Evolutionary conservation across 805 yeast genomes (phyloP), one percentile per base, ranked within the genome.

Genomic region (Schwanniomyces occidentalis): DNA sequence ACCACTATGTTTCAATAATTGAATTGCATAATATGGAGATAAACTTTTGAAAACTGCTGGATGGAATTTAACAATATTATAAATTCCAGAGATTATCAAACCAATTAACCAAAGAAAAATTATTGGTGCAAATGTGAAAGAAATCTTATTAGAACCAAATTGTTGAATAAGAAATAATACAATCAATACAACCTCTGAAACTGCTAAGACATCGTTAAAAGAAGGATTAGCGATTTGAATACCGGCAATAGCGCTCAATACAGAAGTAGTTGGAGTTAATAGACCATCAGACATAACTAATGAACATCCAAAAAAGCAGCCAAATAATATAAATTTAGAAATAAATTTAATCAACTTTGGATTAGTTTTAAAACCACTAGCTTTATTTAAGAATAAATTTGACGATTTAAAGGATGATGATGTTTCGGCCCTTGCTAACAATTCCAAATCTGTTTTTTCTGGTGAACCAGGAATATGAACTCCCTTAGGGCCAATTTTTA

Each of bases 241-340:
- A 34, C 85, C 85, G 2, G 69, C 72, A 21, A 78, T 56, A 1
- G 83, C 81, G 35, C 76, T 67, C 30, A 78, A 62, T 3, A 78
- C 80, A 1, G 83, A 77, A 8, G 82, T 76, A 2, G 83, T 78
- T 16, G 85, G 85, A 2, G 84, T 78, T 40, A 78, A 61, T 35
- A 78, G 56, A 5, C 83, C 83, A 53, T 78, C 83, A 6, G 80
- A 73, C 24, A 78, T 56, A 13, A 78, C 78, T 45, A 78, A 58
- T 1, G 80, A 61, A 44, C 82, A 75, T 2, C 83, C 83, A 18
- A 76, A 36, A 39, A 78, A 75, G 40, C 81, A 65, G 2, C 63
- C 45, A 19, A 51, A 51, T 32, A 71, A 41, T 21, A 64, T 67
- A 35, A 61, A 48, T 24, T 41, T 52, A 8, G 68, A 60, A 21